Evolutionary conservation across 1,139 yeast genomes (phyloP).

Genomic region (Geotrichum fermentans): DNA sequence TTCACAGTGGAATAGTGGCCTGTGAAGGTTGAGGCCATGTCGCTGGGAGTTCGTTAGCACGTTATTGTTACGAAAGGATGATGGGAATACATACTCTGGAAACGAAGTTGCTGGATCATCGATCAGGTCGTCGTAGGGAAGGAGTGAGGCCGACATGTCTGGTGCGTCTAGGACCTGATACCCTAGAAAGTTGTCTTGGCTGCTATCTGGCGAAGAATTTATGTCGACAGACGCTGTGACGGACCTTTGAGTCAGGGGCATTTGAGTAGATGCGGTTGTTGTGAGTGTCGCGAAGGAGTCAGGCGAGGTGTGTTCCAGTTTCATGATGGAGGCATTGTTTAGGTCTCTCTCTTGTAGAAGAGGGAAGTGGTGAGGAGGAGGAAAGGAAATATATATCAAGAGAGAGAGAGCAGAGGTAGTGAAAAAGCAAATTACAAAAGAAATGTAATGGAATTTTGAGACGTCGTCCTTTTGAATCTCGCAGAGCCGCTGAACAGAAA

Average conservation of each 20-base stretch:
- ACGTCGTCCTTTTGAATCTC: too few relatives aligned
- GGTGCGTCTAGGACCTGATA: not conserved
- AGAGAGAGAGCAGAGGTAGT: too few relatives aligned
- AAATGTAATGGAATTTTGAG: too few relatives aligned
- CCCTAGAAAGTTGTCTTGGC: not conserved
- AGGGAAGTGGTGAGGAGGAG: too few relatives aligned
- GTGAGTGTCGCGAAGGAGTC: too few relatives aligned
- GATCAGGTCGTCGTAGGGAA: not conserved
- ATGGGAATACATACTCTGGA: not conserved
- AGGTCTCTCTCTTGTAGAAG: too few relatives aligned
- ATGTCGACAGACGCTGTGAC: not conserved
- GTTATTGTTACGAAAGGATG: not conserved
- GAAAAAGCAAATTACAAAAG: too few relatives aligned
- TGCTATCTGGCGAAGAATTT: not conserved
- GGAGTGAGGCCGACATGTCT: not conserved
- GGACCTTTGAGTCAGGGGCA: not conserved
- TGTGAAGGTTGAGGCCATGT: not conserved
- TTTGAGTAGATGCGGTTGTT: not conserved
- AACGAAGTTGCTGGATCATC: not conserved
- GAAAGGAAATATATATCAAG: too few relatives aligned
- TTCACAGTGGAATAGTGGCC: slow-evolving; percentile 1
- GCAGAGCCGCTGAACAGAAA: too few relatives aligned
- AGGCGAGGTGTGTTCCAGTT: too few relatives aligned
- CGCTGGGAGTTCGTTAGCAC: not conserved
- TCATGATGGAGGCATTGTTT: too few relatives aligned